A percentile compares a stretch with the other conserved stretches of the same genome.
Evolutionary conservation across 306 rosid genomes (phyloP).

Genomic region (Rosa persica): DNA sequence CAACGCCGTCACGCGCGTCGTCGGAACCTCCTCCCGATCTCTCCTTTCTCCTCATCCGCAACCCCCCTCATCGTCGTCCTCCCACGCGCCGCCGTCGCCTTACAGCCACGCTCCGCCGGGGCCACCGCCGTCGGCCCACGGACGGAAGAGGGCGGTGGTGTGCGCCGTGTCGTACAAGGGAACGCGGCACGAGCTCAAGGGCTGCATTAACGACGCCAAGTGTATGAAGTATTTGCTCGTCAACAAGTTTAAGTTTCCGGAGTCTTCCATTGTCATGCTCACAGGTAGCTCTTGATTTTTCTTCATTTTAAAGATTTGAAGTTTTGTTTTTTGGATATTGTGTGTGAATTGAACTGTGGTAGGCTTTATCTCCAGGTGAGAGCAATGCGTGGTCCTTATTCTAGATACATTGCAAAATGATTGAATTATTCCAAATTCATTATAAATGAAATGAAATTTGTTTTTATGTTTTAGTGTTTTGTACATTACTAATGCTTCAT

Average conservation of each 20-base stretch:
- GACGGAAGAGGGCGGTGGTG: conserved; percentile 45
- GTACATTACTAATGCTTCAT: too few species aligned
- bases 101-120: conserved; percentile 20
- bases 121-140: conserved; percentile 22
- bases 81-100: background rate
- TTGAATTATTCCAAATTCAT: background rate
- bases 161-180: conserved; percentile 50
- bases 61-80: conserved; percentile 8
- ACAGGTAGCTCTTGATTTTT: conserved; percentile 26
- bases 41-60: background rate
- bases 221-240: conserved; percentile 53
- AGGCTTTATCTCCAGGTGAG: too few species aligned
- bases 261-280: conserved; percentile 44
- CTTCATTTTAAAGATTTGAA: background rate
- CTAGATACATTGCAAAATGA: background rate
- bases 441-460: background rate
- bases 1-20: conserved; percentile 36
- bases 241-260: conserved; percentile 45
- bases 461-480: background rate
- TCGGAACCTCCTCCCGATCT: conserved; percentile 3
- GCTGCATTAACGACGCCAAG: conserved; percentile 50
- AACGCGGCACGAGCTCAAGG: conserved; percentile 39
- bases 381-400: background rate
- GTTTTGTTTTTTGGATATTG: background rate
- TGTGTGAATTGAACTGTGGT: background rate